phyloP scores from a whole-genome alignment of 176 grass and related monocot genomes.

The Aegilops longissima region DNA sequence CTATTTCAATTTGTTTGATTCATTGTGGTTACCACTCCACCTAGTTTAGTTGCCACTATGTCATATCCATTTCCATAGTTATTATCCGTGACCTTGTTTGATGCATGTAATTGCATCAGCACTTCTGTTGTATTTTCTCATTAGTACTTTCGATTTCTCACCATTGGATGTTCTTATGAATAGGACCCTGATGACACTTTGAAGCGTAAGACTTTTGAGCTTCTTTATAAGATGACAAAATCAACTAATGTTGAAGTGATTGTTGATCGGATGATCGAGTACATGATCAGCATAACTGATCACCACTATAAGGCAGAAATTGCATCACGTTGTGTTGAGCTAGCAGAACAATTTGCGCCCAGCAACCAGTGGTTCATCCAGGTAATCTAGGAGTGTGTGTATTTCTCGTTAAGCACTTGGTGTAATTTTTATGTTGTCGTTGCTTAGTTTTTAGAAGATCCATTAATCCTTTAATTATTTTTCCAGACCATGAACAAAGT shows the following conservation, averaged over 20 bases:
- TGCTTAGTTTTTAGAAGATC: background rate
- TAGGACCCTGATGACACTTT: conserved; percentile 99
- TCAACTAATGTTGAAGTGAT: conserved; percentile 99
- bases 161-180: conserved; percentile 10
- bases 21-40: background rate
- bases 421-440: background rate
- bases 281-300: conserved; percentile 95
- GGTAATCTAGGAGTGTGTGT: conserved; percentile 28
- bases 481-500: conserved; percentile 99
- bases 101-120: conserved; percentile 10
- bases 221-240: conserved; percentile 99
- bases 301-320: conserved; percentile 99
- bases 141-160: conserved; percentile 25
- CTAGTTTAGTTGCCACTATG: conserved; percentile 3
- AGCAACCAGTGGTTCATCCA: conserved; percentile 99
- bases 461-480: conserved; percentile 32
- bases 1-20: background rate
- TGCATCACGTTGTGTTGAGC: conserved; percentile 97
- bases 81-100: conserved; percentile 1
- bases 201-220: conserved; percentile 98
- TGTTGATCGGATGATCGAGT: conserved; percentile 99
- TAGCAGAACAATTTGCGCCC: conserved; percentile 98
- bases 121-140: background rate
- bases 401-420: background rate
- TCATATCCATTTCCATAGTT: background rate